Evolutionary conservation across 495 filamentous ascomycete genomes (phyloP), one percentile per base, ranked within the genome.

Genomic region (Penicillium ochrochloron): DNA sequence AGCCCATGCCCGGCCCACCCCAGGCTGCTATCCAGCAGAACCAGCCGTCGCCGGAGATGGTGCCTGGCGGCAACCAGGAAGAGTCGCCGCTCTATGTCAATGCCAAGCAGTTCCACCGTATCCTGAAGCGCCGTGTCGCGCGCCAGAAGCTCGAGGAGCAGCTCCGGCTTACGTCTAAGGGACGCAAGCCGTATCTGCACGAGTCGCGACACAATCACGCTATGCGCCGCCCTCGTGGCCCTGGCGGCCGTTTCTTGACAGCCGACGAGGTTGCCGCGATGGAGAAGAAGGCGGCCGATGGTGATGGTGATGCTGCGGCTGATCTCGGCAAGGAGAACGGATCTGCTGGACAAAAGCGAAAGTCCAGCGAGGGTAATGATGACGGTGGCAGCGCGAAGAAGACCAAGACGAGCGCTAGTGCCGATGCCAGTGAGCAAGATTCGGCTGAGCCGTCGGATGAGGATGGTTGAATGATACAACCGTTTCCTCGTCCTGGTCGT

Each of bases 151-250:
- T 99, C 51, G 95, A 99, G 73, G 95, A 99, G 72, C 86, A 91
- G 42, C 75, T 99, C 50, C 88, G 95, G 33, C 80, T 98, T 44
- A 97, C 95, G 7, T 95, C 89, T 42, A 99, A 98, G 77, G 94
- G 94, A 25, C 88, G 95, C 35, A 98, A 97, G 75, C 95, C 95
- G 9, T 99, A 99, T 67, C 84, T 99, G 39, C 95, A 99, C 78
- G 95, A 99, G 73, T 98, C 95, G n/a, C 85, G 95, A 68, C 95
- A 99, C 73, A 99, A 99, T 70, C 95, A 99, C 75, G 95, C 95
- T 10, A 99, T 99, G 95, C 86, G 96, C 41, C 85, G 95, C 66
- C 95, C 95, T 25, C 88, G 95, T 73, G 95, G 95, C 12, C 95
- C 95, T n/a, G 95, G 95, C 53, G 95, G 95, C 39, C 86, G 95